Evolutionary conservation across 208 protist species (phyloP).

Genomic region (Leptomonas pyrrhocoris): DNA sequence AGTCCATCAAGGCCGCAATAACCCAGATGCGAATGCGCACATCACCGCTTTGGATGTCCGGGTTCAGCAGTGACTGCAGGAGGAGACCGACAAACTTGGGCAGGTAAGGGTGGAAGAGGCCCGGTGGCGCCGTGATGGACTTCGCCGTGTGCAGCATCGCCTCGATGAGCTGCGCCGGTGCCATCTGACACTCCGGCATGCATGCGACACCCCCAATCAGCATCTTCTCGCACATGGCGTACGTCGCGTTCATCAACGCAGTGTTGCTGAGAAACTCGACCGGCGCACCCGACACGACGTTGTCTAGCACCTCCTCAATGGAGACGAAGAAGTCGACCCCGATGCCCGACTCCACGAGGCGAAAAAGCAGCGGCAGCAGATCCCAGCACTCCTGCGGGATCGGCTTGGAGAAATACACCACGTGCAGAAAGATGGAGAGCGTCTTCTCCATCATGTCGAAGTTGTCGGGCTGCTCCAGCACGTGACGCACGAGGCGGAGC

Average conservation of each 20-base stretch:
- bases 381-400: slow-evolving; percentile 73
- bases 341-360: slow-evolving; percentile 70
- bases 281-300: slow-evolving; percentile 71
- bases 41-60: slow-evolving; percentile 48
- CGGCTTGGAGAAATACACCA: slow-evolving; percentile 70
- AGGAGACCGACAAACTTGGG: slow-evolving; percentile 65
- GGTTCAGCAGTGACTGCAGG: slow-evolving; percentile 71
- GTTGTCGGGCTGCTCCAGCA: slow-evolving; percentile 73
- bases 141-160: slow-evolving; percentile 89
- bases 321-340: slow-evolving; percentile 85
- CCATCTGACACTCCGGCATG: slow-evolving; percentile 55
- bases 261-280: slow-evolving; percentile 66
- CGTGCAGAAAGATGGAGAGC: slow-evolving; percentile 70
- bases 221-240: slow-evolving; percentile 82
- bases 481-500: slow-evolving; percentile 52
- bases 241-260: slow-evolving; percentile 74
- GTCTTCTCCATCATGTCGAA: slow-evolving; percentile 88
- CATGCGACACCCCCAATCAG: slow-evolving; percentile 64
- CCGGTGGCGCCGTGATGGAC: slow-evolving; percentile 35
- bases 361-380: slow-evolving; percentile 67
- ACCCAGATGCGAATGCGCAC: slow-evolving; percentile 79
- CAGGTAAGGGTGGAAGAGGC: slow-evolving; percentile 66
- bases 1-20: slow-evolving; percentile 83
- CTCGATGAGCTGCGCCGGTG: slow-evolving; percentile 80
- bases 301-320: slow-evolving; percentile 88